phyloP scores from a whole-genome alignment of 2,329 filamentous ascomycete genomes.

The Dactylellina cionopaga region DNA sequence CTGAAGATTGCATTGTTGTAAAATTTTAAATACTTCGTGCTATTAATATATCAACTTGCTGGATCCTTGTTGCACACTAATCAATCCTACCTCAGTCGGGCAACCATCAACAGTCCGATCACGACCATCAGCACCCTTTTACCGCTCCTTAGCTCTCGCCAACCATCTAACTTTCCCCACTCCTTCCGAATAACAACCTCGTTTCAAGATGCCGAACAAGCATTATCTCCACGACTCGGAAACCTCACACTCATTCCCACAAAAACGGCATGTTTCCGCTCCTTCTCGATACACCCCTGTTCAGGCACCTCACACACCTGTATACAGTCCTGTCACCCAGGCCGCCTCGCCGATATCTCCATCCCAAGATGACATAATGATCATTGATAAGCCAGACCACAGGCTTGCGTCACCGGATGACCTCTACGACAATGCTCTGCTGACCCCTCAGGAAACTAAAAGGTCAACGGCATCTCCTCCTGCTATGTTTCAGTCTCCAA shows the following conservation, averaged over 20 bases:
- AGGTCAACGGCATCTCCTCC: conserved; percentile 48
- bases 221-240: conserved; percentile 43
- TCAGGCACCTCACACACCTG: conserved; percentile 38
- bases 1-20: conserved; percentile 8
- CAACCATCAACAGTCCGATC: conserved; percentile 28
- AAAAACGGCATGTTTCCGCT: conserved; percentile 50
- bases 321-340: conserved; percentile 50
- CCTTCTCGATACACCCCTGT: conserved; percentile 47
- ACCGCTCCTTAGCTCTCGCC: not conserved
- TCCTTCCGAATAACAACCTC: conserved; percentile 1
- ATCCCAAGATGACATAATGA: conserved; percentile 42
- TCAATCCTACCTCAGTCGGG: conserved; percentile 25
- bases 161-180: not conserved
- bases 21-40: not conserved
- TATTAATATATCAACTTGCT: conserved; percentile 41
- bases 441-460: conserved; percentile 51
- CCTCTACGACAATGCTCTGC: conserved; percentile 35
- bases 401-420: conserved; percentile 28
- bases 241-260: conserved; percentile 32
- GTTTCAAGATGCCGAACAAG: conserved; percentile 51
- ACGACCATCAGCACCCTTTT: conserved; percentile 12
- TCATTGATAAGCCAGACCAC: conserved; percentile 34
- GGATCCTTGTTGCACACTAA: conserved; percentile 36
- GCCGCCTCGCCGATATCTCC: conserved; percentile 51
- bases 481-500: conserved; percentile 42